Base-by-base conservation (phyloP, 257 asterid genomes). In the Apocynum venetum region DNA sequence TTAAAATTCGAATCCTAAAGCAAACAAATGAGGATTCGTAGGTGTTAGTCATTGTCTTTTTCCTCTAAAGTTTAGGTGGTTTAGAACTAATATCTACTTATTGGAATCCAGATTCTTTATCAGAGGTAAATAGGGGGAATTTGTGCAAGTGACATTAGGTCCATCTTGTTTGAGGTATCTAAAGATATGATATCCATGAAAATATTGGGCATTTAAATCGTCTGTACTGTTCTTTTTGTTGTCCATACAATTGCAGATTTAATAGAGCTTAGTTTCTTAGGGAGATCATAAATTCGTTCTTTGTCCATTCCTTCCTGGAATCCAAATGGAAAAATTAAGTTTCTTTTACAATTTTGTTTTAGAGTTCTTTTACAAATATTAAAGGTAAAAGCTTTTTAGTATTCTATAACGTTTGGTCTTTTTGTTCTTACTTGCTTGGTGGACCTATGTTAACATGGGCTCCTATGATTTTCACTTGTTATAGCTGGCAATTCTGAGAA, bases 401-500 rank as follows among this genome's bases (percentile, higher is more conserved):
- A 20, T 13, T 12, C 44, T 11, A 35, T 1, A 11, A 1, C 3
- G 20, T 10, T 19, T 31, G 35, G 46, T 0, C 13, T 36, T 35
- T 35, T 11, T 3, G 0, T 5, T 19, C 2, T 40, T 66, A 36
- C 72, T 17, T 1, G 1, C 35, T 17, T 66, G 1, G 3, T 40
- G 72, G 72, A 66, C 72, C 51, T 66, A 66, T 66, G 49, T 5
- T 66, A 66, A 49, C 25, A 12, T 66, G 31, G 48, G 71, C 7
- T 66, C 49, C 49, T 40, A 38, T 5, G 49, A 40, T 40, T 15
- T 66, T 66, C 71, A 6, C 4, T 25, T 41, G 12, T 41, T 12
- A 31, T 40, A 66, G 49, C 15, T 2, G 57, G 44, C 31, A 11
- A 59, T 53, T 59, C 36, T 25, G 8, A 31, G 15, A 73, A 74